Evolutionary conservation across 345 rosid genomes (phyloP).

Genomic region (Luvunga scandens): DNA sequence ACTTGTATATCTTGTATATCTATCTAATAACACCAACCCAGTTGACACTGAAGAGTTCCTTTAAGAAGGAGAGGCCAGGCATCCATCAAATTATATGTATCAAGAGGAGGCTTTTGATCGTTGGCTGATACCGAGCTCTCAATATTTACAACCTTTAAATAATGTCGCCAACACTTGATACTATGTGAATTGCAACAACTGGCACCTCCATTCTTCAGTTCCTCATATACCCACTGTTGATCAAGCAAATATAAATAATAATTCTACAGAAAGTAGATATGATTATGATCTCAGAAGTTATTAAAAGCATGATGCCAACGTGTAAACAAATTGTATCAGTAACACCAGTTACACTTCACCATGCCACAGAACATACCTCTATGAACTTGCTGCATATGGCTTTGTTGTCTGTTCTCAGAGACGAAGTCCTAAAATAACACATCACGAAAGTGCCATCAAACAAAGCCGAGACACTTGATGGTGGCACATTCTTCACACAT

Average conservation of each 20-base stretch:
- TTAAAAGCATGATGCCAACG: background rate
- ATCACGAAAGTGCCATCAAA: background rate
- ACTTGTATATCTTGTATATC: background rate
- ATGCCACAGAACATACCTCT: background rate
- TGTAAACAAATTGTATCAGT: background rate
- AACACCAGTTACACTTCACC: too few species aligned
- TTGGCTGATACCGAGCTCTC: background rate
- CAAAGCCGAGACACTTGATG: background rate
- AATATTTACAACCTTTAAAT: background rate
- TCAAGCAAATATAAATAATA: background rate
- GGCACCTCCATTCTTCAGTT: background rate
- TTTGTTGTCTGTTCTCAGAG: background rate
- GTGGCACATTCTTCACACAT: too few species aligned
- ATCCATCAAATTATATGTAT: background rate
- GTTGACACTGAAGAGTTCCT: background rate
- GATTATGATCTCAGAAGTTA: background rate
- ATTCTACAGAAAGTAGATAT: background rate
- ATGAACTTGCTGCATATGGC: too few species aligned
- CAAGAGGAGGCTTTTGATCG: background rate
- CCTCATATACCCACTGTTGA: background rate
- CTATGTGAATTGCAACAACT: background rate
- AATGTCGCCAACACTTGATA: background rate
- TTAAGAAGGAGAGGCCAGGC: background rate
- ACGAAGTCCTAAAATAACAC: background rate
- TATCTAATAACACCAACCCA: background rate